A percentile compares a stretch with the other conserved stretches of the same genome.
Evolutionary conservation across 2,329 filamentous ascomycete genomes (phyloP).

Genomic region (Metarhizium rileyi): DNA sequence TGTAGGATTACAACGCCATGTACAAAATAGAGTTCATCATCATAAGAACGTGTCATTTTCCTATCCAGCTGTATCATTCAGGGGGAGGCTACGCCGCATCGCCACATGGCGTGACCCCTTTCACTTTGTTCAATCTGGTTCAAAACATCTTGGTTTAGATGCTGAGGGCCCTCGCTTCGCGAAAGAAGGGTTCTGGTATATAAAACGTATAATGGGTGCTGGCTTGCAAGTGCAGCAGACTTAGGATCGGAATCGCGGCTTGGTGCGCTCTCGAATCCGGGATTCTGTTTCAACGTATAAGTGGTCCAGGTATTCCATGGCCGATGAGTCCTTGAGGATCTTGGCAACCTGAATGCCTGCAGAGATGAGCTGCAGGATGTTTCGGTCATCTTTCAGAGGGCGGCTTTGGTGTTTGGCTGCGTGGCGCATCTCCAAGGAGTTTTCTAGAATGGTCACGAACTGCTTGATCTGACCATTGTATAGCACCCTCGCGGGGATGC

Average conservation of each 20-base stretch:
- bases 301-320: slow-evolving; percentile 73
- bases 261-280: slow-evolving; percentile 60
- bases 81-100: not conserved
- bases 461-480: slow-evolving; percentile 91
- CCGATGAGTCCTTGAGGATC: slow-evolving; percentile 72
- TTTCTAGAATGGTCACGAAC: slow-evolving; percentile 79
- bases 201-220: slow-evolving; percentile 6
- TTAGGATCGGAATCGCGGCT: slow-evolving; percentile 23
- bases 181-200: not conserved
- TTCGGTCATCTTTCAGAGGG: slow-evolving; percentile 78
- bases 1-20: not conserved
- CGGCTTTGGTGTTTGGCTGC: slow-evolving; percentile 75
- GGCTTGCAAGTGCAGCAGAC: slow-evolving; percentile 1
- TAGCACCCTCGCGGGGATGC: slow-evolving; percentile 72
- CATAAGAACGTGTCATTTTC: slow-evolving; percentile 6
- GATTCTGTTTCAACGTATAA: slow-evolving; percentile 76
- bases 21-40: slow-evolving; percentile 6
- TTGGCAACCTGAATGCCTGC: slow-evolving; percentile 82
- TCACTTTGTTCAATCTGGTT: not conserved
- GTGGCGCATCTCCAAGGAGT: slow-evolving; percentile 80
- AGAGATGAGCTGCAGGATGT: slow-evolving; percentile 79
- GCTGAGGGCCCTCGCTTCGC: not conserved
- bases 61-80: not conserved
- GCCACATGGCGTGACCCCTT: too few species aligned
- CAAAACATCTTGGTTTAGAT: not conserved